Evolutionary conservation across 495 filamentous ascomycete genomes (phyloP).

Genomic region (Chaetomium fimeti): DNA sequence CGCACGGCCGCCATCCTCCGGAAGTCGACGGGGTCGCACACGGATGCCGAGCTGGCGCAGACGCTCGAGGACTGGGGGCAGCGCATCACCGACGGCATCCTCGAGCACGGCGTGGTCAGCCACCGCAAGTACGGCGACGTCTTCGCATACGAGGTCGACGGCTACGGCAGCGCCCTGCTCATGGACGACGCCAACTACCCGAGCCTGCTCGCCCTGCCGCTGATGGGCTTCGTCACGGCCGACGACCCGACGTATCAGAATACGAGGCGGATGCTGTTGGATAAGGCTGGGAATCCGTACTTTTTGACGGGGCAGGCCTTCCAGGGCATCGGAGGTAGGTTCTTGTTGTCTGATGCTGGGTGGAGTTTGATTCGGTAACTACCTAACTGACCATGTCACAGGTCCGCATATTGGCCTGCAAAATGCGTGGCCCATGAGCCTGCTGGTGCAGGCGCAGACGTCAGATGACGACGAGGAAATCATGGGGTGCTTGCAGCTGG

Average conservation of each 20-base stretch:
- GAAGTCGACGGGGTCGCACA: slow-evolving; percentile 50
- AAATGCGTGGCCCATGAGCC: slow-evolving; percentile 97
- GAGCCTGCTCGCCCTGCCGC: slow-evolving; percentile 79
- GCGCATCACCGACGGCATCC: slow-evolving; percentile 71
- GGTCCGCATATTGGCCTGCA: slow-evolving; percentile 71
- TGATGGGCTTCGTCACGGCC: slow-evolving; percentile 74
- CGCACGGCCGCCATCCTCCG: slow-evolving; percentile 68
- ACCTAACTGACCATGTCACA: slow-evolving; percentile 18
- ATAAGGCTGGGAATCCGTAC: slow-evolving; percentile 80
- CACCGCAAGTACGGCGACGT: slow-evolving; percentile 83
- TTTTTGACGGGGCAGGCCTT: slow-evolving; percentile 78
- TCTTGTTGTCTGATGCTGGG: background rate
- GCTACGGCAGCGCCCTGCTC: slow-evolving; percentile 83
- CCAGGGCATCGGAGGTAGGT: slow-evolving; percentile 77
- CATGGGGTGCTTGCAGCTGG: slow-evolving; percentile 61
- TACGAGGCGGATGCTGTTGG: slow-evolving; percentile 87
- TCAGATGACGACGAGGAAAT: slow-evolving; percentile 87
- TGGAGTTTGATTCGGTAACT: slow-evolving; percentile 18
- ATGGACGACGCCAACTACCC: slow-evolving; percentile 99
- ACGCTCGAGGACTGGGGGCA: slow-evolving; percentile 62
- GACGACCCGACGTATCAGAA: slow-evolving; percentile 76
- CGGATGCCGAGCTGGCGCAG: slow-evolving; percentile 46
- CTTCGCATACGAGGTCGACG: slow-evolving; percentile 96
- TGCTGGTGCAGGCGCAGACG: slow-evolving; percentile 88
- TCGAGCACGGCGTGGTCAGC: slow-evolving; percentile 83